Conservation (phyloP, 257 asterid species). For the Oldenlandia corymbosa region DNA sequence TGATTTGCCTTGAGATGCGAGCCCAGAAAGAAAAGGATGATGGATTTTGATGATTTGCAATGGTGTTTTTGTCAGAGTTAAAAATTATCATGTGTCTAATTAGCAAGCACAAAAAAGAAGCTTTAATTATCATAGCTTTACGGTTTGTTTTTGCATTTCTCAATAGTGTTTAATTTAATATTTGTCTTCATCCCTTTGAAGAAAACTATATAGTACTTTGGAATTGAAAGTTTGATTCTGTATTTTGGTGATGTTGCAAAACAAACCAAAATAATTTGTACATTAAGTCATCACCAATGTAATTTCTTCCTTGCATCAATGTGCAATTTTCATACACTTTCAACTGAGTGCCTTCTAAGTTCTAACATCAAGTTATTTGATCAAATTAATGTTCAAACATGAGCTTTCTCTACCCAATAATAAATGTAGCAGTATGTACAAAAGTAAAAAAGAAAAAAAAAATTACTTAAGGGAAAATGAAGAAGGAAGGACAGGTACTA, state of each 20-base stretch:
- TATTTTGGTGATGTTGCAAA: slow-evolving; percentile 14
- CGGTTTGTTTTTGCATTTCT: slow-evolving; percentile 5
- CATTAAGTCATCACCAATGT: slow-evolving; percentile 7
- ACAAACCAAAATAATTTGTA: slow-evolving; percentile 32
- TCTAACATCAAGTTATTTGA: too few species aligned
- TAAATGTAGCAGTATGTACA: not conserved
- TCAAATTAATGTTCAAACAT: too few species aligned
- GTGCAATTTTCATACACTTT: too few species aligned
- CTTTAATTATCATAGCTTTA: slow-evolving; percentile 29
- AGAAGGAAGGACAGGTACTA: not conserved
- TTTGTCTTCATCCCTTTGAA: too few species aligned
- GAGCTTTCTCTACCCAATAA: too few species aligned
- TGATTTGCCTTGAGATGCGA: slow-evolving; percentile 43
- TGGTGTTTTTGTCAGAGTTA: slow-evolving; percentile 16
- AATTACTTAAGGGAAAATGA: not conserved
- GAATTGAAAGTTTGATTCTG: slow-evolving; percentile 22
- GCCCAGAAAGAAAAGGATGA: not conserved
- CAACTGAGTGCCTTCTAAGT: too few species aligned
- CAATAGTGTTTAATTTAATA: not conserved
- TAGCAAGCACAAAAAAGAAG: slow-evolving; percentile 5
- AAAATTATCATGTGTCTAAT: slow-evolving; percentile 23
- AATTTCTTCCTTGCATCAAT: too few species aligned
- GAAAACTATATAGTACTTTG: slow-evolving; percentile 8
- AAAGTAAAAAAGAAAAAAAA: not conserved
- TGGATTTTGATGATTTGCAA: slow-evolving; percentile 18